Conservation (phyloP, 129 eudicot genomes). For the Sambucus nigra region DNA sequence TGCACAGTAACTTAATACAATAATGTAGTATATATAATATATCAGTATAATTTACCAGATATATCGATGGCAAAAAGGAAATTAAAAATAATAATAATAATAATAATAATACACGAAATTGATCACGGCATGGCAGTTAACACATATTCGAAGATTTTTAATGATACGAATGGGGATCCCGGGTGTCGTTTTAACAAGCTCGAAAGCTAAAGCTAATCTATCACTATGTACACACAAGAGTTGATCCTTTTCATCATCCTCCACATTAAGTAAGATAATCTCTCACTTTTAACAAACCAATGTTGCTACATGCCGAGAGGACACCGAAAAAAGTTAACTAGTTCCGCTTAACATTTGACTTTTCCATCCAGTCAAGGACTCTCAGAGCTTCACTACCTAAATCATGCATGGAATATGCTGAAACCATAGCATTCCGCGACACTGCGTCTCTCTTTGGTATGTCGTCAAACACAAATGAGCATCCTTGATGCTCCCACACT, state of each 20-base stretch:
- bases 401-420: conserved; percentile 73
- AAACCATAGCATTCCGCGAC: conserved; percentile 69
- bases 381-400: conserved; percentile 51
- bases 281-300: conserved; percentile 46
- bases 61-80: no score
- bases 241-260: conserved; percentile 65
- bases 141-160: conserved; percentile 68
- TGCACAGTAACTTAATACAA: no score
- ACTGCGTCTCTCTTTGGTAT: conserved; percentile 43
- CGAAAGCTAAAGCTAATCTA: conserved; percentile 65
- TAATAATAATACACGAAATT: conserved; percentile 57
- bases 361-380: conserved; percentile 45
- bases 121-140: conserved; percentile 62
- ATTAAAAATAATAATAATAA: no score
- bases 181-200: conserved; percentile 36
- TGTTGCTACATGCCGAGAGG: conserved; percentile 72
- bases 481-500: no score
- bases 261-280: conserved; percentile 66
- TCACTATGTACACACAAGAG: conserved; percentile 74
- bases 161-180: conserved; percentile 61
- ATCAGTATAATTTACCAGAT: no score
- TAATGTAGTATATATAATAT: no score
- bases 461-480: conserved; percentile 30
- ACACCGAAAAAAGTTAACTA: conserved; percentile 64
- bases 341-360: conserved; percentile 35